Percentiles rank a stretch among this genome's conserved stretches.
Conservation (phyloP, 1,284 basidiomycete species). For the Xanthoconium separans region DNA sequence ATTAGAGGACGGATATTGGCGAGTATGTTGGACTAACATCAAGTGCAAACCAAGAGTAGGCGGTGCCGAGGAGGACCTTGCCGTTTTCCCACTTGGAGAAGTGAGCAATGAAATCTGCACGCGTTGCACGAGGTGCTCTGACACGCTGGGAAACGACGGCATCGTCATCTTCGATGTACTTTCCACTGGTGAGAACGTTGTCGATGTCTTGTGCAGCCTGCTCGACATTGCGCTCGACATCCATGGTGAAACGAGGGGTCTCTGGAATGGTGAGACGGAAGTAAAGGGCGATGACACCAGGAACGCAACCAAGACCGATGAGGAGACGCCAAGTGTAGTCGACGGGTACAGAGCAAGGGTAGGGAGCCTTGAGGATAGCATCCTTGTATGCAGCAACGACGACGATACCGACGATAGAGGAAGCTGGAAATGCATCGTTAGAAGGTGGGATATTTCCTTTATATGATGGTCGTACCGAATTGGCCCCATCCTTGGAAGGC, state of each 20-base stretch:
- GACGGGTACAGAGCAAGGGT: conserved; percentile 32
- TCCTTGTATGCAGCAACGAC: conserved; percentile 57
- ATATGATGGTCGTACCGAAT: conserved; percentile 38
- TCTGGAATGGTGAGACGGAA: conserved; percentile 59
- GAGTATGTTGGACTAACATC: conserved; percentile 38
- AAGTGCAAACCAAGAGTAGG: conserved; percentile 63
- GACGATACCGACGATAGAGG: conserved; percentile 57
- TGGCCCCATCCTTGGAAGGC: conserved; percentile 57
- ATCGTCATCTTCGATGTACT: conserved; percentile 43
- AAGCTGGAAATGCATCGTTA: conserved; percentile 29
- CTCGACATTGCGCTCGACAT: conserved; percentile 63
- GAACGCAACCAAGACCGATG: conserved; percentile 53
- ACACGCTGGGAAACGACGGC: conserved; percentile 39
- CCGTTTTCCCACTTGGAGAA: conserved; percentile 46
- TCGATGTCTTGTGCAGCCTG: conserved; percentile 55
- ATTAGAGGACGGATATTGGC: conserved; percentile 1
- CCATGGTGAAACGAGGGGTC: conserved; percentile 69
- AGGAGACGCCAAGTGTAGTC: conserved; percentile 49
- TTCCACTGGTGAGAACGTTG: conserved; percentile 45
- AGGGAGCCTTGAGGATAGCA: conserved; percentile 38
- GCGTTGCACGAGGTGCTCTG: conserved; percentile 46
- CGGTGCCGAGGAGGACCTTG: conserved; percentile 46
- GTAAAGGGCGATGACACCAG: conserved; percentile 52
- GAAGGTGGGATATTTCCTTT: conserved; percentile 5
- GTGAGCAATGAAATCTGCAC: conserved; percentile 46